A percentile compares a stretch with the other conserved stretches of the same genome.
Evolutionary conservation across 2,329 filamentous ascomycete species (phyloP).

Genomic region (Trichoderma asperellum): DNA sequence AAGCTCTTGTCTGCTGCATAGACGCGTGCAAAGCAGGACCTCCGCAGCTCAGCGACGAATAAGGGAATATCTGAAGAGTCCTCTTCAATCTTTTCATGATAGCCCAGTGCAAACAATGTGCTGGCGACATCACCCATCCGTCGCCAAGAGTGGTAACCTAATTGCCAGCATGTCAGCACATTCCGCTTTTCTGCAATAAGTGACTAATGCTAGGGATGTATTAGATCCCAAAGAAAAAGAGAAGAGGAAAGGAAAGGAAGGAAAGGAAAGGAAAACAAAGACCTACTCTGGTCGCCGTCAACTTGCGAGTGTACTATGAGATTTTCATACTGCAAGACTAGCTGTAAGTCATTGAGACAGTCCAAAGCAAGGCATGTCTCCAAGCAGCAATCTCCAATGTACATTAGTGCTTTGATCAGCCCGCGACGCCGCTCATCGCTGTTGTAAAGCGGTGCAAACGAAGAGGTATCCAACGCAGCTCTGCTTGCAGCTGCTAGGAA

Average conservation of each 20-base stretch:
- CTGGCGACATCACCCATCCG: constrained; percentile 23
- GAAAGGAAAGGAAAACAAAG: background rate
- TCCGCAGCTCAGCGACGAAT: constrained; percentile 18
- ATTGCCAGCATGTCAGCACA: background rate
- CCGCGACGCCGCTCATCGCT: constrained; percentile 18
- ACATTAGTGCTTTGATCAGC: constrained; percentile 16
- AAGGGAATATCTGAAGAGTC: constrained; percentile 1
- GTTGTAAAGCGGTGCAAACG: constrained; percentile 21
- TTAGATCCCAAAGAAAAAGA: background rate
- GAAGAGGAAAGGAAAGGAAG: no score
- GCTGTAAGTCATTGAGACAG: constrained; percentile 22
- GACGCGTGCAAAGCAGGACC: constrained; percentile 24
- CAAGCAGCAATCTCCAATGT: constrained; percentile 24
- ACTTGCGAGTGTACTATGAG: constrained; percentile 25
- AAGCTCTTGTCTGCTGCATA: constrained; percentile 23
- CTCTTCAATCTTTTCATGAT: constrained; percentile 21
- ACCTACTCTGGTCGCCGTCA: constrained; percentile 21
- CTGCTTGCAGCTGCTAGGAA: constrained; percentile 19
- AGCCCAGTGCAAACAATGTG: constrained; percentile 20
- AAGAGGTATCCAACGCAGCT: constrained; percentile 20
- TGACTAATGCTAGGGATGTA: background rate
- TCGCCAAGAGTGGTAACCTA: constrained; percentile 24
- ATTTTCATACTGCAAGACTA: constrained; percentile 21
- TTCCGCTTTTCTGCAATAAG: background rate
- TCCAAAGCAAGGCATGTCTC: constrained; percentile 23